phyloP scores from a whole-genome alignment of 2,329 filamentous ascomycete genomes.

The Parascedosporium putredinis region DNA sequence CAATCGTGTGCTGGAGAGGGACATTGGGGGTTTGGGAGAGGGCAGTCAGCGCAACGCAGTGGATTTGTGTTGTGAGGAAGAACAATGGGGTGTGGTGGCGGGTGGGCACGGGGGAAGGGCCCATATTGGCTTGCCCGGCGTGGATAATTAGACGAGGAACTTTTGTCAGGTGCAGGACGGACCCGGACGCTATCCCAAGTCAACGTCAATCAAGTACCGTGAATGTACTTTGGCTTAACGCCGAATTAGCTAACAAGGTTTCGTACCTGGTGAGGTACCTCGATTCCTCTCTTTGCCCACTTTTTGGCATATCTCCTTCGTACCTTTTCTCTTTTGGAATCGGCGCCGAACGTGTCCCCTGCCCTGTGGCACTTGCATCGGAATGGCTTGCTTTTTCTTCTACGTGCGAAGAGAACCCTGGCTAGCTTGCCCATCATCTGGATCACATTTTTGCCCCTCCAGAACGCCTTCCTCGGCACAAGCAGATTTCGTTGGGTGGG shows the following conservation, averaged over 20 bases:
- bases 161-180: conserved; percentile 3
- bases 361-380: background rate
- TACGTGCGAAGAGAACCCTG: too few species aligned
- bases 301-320: background rate
- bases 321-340: background rate
- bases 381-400: conserved; percentile 1
- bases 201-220: background rate
- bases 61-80: too few species aligned
- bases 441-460: too few species aligned
- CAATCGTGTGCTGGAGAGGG: too few species aligned
- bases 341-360: background rate
- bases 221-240: background rate
- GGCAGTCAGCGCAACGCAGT: too few species aligned
- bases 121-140: conserved; percentile 6
- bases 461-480: too few species aligned
- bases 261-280: background rate
- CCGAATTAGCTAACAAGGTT: background rate
- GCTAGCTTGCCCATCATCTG: too few species aligned
- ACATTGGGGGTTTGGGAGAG: too few species aligned
- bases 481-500: too few species aligned
- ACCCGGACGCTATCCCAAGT: background rate
- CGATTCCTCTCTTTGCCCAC: background rate
- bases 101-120: background rate
- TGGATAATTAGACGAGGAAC: conserved; percentile 9
- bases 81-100: background rate